Conservation (phyloP, 2,329 filamentous ascomycete genomes). For the Nemania diffusa region DNA sequence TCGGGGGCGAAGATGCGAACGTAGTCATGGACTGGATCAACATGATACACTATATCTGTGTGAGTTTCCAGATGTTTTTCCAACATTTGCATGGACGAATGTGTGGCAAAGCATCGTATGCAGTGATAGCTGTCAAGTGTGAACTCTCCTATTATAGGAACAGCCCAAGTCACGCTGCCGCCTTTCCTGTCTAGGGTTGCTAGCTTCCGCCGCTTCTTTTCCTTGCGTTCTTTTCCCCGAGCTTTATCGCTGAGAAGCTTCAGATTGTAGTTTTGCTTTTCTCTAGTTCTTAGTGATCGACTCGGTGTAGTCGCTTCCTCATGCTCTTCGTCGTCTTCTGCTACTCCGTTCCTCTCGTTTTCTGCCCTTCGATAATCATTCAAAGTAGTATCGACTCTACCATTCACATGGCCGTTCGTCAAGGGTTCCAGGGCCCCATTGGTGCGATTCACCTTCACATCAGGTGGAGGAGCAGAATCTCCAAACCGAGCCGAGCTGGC, state of each 20-base stretch:
- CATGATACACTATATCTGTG: constrained; percentile 56
- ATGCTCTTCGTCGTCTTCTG: constrained; percentile 55
- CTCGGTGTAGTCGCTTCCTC: constrained; percentile 63
- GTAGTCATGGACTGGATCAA: constrained; percentile 46
- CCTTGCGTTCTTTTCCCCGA: constrained; percentile 61
- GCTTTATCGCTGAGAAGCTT: constrained; percentile 68
- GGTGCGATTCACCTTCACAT: constrained; percentile 56
- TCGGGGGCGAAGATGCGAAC: constrained; percentile 45
- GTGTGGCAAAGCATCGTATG: constrained; percentile 60
- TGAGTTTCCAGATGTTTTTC: constrained; percentile 62
- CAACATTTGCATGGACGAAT: constrained; percentile 60
- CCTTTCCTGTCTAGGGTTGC: constrained; percentile 42
- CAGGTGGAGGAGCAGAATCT: constrained; percentile 57
- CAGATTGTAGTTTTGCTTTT: constrained; percentile 67
- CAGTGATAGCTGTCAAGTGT: constrained; percentile 62
- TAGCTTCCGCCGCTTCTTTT: constrained; percentile 53
- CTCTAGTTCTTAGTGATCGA: constrained; percentile 61
- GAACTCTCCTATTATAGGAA: constrained; percentile 58
- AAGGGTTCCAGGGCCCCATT: constrained; percentile 49
- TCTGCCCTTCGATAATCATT: constrained; percentile 43
- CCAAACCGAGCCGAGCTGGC: constrained; percentile 37
- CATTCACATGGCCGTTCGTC: constrained; percentile 50
- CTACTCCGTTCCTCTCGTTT: constrained; percentile 35
- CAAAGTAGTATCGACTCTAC: constrained; percentile 38
- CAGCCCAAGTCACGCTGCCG: constrained; percentile 57